Evolutionary conservation across 257 asterid species (phyloP).

Genomic region (Rhazya stricta): DNA sequence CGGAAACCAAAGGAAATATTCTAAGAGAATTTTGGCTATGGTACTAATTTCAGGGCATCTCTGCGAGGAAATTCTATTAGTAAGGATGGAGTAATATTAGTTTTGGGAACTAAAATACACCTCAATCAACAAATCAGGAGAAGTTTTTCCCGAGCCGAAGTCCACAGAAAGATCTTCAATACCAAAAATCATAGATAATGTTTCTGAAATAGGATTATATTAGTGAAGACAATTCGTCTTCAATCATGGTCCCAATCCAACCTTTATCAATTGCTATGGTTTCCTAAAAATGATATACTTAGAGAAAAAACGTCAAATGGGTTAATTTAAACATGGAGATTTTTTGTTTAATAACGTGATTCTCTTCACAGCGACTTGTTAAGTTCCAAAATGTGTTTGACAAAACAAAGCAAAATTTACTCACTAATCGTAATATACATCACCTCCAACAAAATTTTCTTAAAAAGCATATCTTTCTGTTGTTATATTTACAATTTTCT

Average conservation of each 20-base stretch:
- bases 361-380: neutral
- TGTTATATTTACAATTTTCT: neutral
- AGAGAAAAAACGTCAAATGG: too few species aligned
- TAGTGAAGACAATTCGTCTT: neutral
- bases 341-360: too few species aligned
- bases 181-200: neutral
- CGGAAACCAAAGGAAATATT: neutral
- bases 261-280: neutral
- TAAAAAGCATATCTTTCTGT: neutral
- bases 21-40: neutral
- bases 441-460: neutral
- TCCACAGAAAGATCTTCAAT: neutral
- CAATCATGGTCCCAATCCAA: neutral
- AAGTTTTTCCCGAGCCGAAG: neutral
- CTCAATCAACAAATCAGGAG: too few species aligned
- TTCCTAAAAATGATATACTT: neutral
- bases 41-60: too few species aligned
- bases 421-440: neutral
- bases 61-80: too few species aligned
- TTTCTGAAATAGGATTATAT: neutral
- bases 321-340: neutral
- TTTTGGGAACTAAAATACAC: too few species aligned
- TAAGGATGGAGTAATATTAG: too few species aligned
- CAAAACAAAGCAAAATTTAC: neutral
- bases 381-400: neutral